phyloP scores from a whole-genome alignment of 257 asterid species.

The Scutellaria galericulata region DNA sequence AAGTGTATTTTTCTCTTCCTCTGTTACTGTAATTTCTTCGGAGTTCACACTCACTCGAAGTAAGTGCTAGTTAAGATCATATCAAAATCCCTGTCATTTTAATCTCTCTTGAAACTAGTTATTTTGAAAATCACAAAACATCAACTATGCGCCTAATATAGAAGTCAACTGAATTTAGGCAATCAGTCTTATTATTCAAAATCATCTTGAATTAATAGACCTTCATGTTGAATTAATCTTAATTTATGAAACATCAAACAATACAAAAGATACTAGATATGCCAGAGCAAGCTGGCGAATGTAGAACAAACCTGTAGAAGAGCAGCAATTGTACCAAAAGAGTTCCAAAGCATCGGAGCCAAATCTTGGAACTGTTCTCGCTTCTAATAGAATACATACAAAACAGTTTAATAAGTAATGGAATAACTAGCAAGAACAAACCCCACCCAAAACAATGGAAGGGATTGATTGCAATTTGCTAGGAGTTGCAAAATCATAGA shows the following conservation, averaged over 20 bases:
- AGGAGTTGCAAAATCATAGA: too few species aligned
- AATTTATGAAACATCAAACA: slow-evolving; percentile 20
- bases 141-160: background rate
- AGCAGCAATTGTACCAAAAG: slow-evolving; percentile 84
- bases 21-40: too few species aligned
- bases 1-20: too few species aligned
- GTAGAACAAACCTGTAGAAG: slow-evolving; percentile 73
- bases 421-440: slow-evolving; percentile 10
- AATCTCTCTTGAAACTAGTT: background rate
- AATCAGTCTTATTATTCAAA: background rate
- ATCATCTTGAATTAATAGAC: background rate
- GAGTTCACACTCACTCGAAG: too few species aligned
- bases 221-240: background rate
- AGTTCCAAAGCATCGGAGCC: slow-evolving; percentile 84
- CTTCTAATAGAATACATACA: slow-evolving; percentile 52
- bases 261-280: slow-evolving; percentile 5
- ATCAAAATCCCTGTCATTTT: background rate
- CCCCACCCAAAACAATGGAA: too few species aligned
- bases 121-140: background rate
- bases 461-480: too few species aligned
- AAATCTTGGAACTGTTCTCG: slow-evolving; percentile 74
- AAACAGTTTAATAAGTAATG: slow-evolving; percentile 19
- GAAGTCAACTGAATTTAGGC: background rate
- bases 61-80: too few species aligned
- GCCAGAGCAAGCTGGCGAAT: background rate